These are phyloP conservation scores for Podospora fimiseda DNA, from an alignment of 495 filamentous ascomycete genomes.

Conservation along the genomic window DNA sequence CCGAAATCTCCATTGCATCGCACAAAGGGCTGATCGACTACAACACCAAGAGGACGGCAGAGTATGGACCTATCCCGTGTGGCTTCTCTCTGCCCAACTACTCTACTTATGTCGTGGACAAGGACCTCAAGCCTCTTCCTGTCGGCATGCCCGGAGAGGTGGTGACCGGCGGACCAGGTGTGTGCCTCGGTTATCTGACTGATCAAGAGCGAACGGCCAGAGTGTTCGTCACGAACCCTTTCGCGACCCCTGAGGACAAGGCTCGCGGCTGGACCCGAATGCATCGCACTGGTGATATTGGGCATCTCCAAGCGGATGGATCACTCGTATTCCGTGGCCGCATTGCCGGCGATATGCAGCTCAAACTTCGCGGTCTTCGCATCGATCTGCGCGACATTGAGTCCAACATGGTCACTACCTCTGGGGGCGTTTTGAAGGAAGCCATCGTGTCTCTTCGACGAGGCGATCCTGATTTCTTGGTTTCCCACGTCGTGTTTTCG, in stretches of 20 bases:
- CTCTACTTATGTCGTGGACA: conserved; percentile 40
- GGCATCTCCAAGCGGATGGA: conserved; percentile 31
- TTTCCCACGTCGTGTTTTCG: conserved; percentile 30
- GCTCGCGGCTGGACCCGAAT: conserved; percentile 24
- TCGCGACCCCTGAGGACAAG: conserved; percentile 11
- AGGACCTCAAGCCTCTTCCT: conserved; percentile 32
- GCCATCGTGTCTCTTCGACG: conserved; percentile 29
- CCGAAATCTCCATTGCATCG: conserved; percentile 20
- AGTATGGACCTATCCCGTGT: background rate
- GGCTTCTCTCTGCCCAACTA: conserved; percentile 28
- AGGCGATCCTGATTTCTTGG: conserved; percentile 20
- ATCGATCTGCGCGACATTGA: conserved; percentile 50
- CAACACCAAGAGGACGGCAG: background rate
- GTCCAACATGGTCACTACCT: conserved; percentile 21
- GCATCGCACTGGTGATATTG: conserved; percentile 40
- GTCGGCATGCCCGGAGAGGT: conserved; percentile 31
- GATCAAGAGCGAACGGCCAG: conserved; percentile 9
- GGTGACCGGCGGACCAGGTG: conserved; percentile 31
- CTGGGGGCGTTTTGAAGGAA: conserved; percentile 22
- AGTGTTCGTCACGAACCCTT: conserved; percentile 33
- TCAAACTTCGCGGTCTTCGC: conserved; percentile 49
- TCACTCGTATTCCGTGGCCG: conserved; percentile 33
- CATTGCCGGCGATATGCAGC: conserved; percentile 33
- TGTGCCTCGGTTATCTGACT: conserved; percentile 32
- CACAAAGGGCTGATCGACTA: background rate